phyloP scores from a whole-genome alignment of 768 basidiomycete genomes.

The Xanthoconium purpureum region DNA sequence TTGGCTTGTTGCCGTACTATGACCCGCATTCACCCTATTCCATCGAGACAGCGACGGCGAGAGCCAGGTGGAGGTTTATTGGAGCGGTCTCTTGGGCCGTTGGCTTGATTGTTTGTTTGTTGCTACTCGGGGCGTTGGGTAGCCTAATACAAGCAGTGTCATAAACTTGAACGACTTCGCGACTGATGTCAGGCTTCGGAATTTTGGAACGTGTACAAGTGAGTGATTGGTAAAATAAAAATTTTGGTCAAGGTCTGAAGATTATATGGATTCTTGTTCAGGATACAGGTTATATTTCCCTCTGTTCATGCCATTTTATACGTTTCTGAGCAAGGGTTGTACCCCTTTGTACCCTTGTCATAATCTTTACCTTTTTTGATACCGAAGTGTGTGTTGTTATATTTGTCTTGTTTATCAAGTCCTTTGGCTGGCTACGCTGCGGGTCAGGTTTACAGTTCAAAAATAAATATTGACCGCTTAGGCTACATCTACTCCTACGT shows the following conservation, averaged over 20 bases:
- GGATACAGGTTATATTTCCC: not conserved
- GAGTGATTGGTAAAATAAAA: not conserved
- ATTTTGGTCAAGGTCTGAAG: not conserved
- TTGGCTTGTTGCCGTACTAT: slow-evolving; percentile 39
- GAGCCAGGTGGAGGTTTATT: slow-evolving; percentile 46
- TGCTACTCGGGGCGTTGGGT: slow-evolving; percentile 26
- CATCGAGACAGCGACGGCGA: slow-evolving; percentile 33
- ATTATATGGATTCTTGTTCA: not conserved
- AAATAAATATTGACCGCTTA: too few species aligned
- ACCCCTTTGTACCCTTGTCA: too few species aligned
- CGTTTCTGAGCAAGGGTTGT: not conserved
- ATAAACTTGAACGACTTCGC: not conserved
- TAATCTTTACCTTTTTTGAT: too few species aligned
- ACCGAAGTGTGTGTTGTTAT: too few species aligned
- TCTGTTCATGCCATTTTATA: not conserved
- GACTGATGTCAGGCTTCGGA: not conserved
- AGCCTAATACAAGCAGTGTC: slow-evolving; percentile 2
- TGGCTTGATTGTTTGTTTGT: slow-evolving; percentile 29
- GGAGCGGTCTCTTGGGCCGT: slow-evolving; percentile 39
- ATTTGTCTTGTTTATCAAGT: too few species aligned
- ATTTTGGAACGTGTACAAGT: not conserved
- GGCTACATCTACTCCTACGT: too few species aligned
- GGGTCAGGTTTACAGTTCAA: too few species aligned
- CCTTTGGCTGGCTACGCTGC: too few species aligned
- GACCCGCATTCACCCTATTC: slow-evolving; percentile 42